phyloP scores from a whole-genome alignment of 129 eudicot genomes.

The Artemisia tridentata region DNA sequence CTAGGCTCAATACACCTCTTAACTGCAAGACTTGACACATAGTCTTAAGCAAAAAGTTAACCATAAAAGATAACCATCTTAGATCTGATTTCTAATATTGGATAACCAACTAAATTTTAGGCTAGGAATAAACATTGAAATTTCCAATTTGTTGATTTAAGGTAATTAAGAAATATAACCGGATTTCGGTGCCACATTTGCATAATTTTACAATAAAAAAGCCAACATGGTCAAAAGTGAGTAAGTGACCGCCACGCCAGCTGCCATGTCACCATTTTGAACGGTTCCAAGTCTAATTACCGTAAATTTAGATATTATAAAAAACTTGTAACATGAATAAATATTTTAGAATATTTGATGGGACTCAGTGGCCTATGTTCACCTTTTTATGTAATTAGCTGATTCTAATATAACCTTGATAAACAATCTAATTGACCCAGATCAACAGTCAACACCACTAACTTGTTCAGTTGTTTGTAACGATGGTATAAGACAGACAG shows the following conservation, averaged over 20 bases:
- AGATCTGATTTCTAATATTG: neutral
- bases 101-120: neutral
- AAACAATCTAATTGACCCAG: neutral
- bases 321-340: neutral
- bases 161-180: neutral
- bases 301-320: neutral
- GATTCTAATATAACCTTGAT: neutral
- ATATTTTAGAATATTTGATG: neutral
- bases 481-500: neutral
- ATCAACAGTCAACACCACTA: constrained; percentile 6
- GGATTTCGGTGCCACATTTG: neutral
- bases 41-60: neutral
- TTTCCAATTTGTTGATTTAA: neutral
- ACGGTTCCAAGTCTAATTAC: neutral
- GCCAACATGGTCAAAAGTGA: neutral
- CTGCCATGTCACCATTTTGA: neutral
- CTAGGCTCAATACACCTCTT: neutral
- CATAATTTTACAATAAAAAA: neutral
- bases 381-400: neutral
- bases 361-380: too few relatives aligned
- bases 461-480: neutral
- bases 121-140: neutral
- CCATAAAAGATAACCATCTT: neutral
- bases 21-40: neutral
- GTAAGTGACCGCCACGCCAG: neutral